Evolutionary conservation across 164 flowering plant species (phyloP), one percentile per base, ranked within the genome.

Genomic region (Nymphaea colorata): DNA sequence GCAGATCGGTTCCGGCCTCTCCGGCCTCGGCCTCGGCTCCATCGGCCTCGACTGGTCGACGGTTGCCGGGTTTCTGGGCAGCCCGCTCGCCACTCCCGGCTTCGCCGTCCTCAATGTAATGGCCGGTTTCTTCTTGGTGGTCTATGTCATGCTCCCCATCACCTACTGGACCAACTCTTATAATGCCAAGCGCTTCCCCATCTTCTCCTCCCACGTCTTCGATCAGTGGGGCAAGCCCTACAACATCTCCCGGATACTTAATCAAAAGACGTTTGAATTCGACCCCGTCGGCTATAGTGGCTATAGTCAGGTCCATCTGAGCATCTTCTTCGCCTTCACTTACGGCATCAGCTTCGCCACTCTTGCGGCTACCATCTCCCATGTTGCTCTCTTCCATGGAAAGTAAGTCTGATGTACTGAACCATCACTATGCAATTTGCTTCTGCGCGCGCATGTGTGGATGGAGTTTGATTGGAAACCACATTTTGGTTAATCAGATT

Each of bases 11-110:
- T 78, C 87, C 0, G 93, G 87, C 2, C 63, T 68, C 2, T n/a
- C 64, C 2, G 93, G 88, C 42, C 79, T 85, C 3, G 88, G 93
- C 3, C 42, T 87, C 4, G 93, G 93, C 59, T 79, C 90, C 7
- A 70, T 84, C 17, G 84, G 68, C 25, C 68, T 87, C 0, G 90
- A 87, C 47, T 87, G 93, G 93, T 59, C 85, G 0, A 77, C 87
- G 1, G 77, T 77, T 0, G 76, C 86, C 4, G 70, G 80, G 45
- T 83, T 78, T 73, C 63, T 80, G 0, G 86, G 86, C 25, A 70
- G 76, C 66, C 93, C 93, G 3, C 15, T 87, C 3, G 89, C 86
- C 59, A 72, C 78, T 2, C 93, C 93, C 15, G 81, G 81, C 5
- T 85, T 78, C 61, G 80, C 86, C 1, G 80, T 85, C 12, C 11